Evolutionary conservation across 176 grass and related monocot species (phyloP), one percentile per base, ranked within the genome.

Genomic region (Musa acuminata): DNA sequence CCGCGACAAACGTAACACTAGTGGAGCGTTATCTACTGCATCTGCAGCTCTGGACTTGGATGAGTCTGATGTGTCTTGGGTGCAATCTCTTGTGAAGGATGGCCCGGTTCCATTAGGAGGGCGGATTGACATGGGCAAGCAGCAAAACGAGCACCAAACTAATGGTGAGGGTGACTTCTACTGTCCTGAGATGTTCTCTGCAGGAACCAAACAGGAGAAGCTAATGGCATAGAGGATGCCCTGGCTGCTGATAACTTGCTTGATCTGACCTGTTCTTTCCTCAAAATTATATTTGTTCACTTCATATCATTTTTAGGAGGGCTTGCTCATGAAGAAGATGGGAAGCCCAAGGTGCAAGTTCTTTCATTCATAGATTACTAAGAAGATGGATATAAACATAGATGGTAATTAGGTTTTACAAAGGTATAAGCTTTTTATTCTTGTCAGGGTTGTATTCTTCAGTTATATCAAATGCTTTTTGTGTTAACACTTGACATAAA

Each of bases 261-360:
- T 81, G 80, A 75, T 84, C 80, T 88, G 82, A 93, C 86, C 79
- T 83, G 85, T 93, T 97, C 77, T 85, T 93, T 97, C 85, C 87
- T 91, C 93, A n/a, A 74, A 85, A 93, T 86, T 64, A 85, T 63
- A 73, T 87, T 57, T 86, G 85, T 80, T 20, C 8, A 72, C 62
- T 83, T 90, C 79, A 72, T 81, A 88, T 87, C 71, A 64, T 69
- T 90, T 92, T 88, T 83, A 88, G 77, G 74, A 62, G n/a, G 84
- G 76, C 74, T 49, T 80, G 69, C 79, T 78, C 86, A 67, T 83
- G 77, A 74, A 82, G 72, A 84, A 79, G 70, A 64, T 75, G 81
- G 69, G 74, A 87, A 49, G 67, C 67, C 13, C 29, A 1, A 13
- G 43, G 13, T 70, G 74, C 72, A 55, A 69, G 78, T 82, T 55